These are phyloP conservation scores for Magnolia officinalis DNA, from an alignment of 164 flowering plant genomes.

Conservation along the genomic window DNA sequence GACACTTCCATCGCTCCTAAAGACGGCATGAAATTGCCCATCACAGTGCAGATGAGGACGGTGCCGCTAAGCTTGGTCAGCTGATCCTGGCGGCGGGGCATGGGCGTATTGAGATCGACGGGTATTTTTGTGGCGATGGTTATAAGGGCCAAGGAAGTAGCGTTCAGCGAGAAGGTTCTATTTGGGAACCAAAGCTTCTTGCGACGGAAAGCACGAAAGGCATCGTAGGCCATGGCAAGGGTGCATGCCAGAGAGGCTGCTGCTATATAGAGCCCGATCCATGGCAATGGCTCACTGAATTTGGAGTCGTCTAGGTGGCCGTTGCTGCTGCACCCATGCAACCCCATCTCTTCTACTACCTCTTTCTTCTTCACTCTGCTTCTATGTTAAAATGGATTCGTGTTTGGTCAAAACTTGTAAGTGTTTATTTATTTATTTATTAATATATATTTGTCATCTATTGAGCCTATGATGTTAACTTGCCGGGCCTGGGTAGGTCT, in stretches of 20 bases:
- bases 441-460: too few species aligned
- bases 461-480: too few species aligned
- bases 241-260: constrained; percentile 49
- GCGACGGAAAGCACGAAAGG: constrained; percentile 28
- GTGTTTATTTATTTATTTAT: too few species aligned
- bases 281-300: constrained; percentile 3
- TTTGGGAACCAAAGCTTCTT: constrained; percentile 54
- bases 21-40: constrained; percentile 8
- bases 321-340: neutral
- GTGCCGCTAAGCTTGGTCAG: constrained; percentile 16
- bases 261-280: constrained; percentile 42
- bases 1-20: constrained; percentile 3
- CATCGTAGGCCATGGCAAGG: constrained; percentile 45
- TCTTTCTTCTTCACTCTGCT: too few species aligned
- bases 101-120: constrained; percentile 57
- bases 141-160: constrained; percentile 48
- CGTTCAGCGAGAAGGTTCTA: constrained; percentile 51
- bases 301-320: neutral
- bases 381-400: too few species aligned
- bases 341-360: neutral
- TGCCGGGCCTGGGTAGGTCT: too few species aligned
- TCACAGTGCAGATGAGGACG: constrained; percentile 7
- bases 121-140: constrained; percentile 53
- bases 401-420: too few species aligned
- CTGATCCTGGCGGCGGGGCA: constrained; percentile 19